Conservation (phyloP, 2,329 filamentous ascomycete genomes). For the Nannizzia gypsea region DNA sequence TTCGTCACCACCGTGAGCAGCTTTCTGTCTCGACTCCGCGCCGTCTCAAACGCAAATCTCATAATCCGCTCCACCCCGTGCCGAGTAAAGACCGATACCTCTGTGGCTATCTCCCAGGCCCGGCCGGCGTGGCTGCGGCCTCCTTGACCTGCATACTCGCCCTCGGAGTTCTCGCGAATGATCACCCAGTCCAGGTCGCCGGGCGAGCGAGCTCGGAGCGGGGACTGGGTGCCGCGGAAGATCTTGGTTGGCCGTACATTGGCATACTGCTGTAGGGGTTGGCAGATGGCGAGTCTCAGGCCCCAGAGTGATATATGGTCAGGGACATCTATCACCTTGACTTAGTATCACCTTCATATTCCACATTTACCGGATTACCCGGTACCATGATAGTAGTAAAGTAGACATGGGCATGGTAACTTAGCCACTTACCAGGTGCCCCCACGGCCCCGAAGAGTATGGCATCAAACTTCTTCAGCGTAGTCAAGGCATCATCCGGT, state of each 20-base stretch:
- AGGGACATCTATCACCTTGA: slow-evolving; percentile 35
- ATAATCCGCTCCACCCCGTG: slow-evolving; percentile 42
- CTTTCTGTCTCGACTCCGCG: slow-evolving; percentile 37
- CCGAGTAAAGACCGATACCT: slow-evolving; percentile 44
- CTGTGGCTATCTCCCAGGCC: slow-evolving; percentile 43
- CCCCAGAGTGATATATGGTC: slow-evolving; percentile 48
- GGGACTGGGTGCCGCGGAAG: slow-evolving; percentile 41
- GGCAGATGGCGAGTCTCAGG: slow-evolving; percentile 44
- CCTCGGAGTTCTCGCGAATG: slow-evolving; percentile 45
- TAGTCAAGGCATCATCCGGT: slow-evolving; percentile 39
- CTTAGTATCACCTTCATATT: not conserved
- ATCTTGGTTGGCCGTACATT: slow-evolving; percentile 45
- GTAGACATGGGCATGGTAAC: too few species aligned
- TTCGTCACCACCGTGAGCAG: slow-evolving; percentile 45
- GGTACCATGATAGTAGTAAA: too few species aligned
- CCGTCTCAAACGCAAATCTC: slow-evolving; percentile 43
- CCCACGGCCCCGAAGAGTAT: slow-evolving; percentile 51
- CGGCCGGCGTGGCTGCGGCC: slow-evolving; percentile 41
- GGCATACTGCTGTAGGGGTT: slow-evolving; percentile 46
- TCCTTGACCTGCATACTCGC: slow-evolving; percentile 45
- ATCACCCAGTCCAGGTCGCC: slow-evolving; percentile 47
- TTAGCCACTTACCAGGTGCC: slow-evolving; percentile 37
- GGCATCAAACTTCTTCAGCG: slow-evolving; percentile 42
- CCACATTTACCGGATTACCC: too few species aligned
- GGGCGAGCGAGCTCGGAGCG: slow-evolving; percentile 35